Percentiles rank a stretch among this genome's conserved stretches.
Evolutionary conservation across 148 eudicot genomes (phyloP).

Genomic region (Chenopodium quinoa): DNA sequence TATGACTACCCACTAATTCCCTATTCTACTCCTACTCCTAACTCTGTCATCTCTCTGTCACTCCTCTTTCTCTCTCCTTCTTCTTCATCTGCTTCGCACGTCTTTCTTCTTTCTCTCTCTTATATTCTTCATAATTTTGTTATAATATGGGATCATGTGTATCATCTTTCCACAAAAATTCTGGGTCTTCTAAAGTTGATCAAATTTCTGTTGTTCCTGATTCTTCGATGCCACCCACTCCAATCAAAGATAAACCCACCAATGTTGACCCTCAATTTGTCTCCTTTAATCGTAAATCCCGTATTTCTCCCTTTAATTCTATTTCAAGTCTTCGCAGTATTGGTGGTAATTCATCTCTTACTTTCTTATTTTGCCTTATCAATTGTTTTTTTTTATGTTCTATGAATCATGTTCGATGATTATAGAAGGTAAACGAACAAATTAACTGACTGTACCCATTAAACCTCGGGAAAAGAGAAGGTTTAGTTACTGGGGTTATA

Average conservation of each 20-base stretch:
- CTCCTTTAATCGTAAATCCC: not conserved
- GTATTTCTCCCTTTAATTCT: conserved; percentile 20
- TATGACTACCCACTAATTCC: not conserved
- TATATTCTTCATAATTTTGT: not conserved
- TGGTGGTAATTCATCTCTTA: not conserved
- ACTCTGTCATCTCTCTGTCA: not conserved
- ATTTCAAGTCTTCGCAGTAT: conserved; percentile 21
- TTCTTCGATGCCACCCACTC: conserved; percentile 28
- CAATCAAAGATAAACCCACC: conserved; percentile 16
- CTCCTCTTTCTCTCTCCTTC: conserved; percentile 9
- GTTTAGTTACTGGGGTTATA: no score
- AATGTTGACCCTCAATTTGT: conserved; percentile 11
- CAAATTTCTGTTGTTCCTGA: not conserved
- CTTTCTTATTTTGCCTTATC: no score
- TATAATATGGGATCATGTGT: conserved; percentile 27
- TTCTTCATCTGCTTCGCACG: not conserved
- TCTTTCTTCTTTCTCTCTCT: not conserved
- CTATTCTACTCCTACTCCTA: not conserved
- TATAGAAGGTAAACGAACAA: no score
- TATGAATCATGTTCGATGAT: not conserved
- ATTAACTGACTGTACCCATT: no score
- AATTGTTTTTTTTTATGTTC: no score
- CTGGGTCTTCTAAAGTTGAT: conserved; percentile 19
- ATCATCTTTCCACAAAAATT: conserved; percentile 21
- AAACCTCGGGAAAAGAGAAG: no score